A percentile compares a stretch with the other conserved stretches of the same genome.
phyloP scores from a whole-genome alignment of 2,329 filamentous ascomycete genomes.

The Cladobotryum mycophilum region DNA sequence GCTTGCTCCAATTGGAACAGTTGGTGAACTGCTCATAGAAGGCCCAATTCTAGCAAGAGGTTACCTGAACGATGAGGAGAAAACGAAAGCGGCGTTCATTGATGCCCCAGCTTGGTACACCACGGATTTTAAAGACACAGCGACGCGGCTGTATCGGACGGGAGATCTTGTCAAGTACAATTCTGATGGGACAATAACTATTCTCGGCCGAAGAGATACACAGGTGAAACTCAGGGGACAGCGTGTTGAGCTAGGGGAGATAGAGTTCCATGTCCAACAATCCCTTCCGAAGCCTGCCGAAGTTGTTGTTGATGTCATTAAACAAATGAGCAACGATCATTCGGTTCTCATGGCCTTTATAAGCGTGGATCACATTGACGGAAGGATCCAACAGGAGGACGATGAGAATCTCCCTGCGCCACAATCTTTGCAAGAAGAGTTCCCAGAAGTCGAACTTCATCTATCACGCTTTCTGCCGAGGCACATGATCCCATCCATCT shows the following conservation, averaged over 20 bases:
- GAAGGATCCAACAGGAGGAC: no score
- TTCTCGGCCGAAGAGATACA: constrained; percentile 45
- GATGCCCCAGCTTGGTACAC: no score
- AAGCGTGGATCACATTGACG: no score
- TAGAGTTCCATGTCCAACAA: constrained; percentile 8
- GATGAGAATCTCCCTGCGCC: no score
- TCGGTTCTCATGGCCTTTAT: no score
- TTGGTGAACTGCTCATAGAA: no score
- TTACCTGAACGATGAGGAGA: not conserved
- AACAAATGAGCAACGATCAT: no score
- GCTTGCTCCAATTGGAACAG: no score
- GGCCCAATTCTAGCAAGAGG: not conserved
- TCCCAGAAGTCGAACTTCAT: not conserved
- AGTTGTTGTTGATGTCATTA: no score
- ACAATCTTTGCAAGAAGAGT: no score
- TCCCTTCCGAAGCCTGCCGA: no score
- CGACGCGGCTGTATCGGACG: constrained; percentile 8
- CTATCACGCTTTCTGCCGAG: constrained; percentile 2
- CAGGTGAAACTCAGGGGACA: constrained; percentile 53
- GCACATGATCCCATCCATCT: constrained; percentile 16
- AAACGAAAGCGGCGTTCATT: not conserved
- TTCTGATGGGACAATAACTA: constrained; percentile 32
- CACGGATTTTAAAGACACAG: no score
- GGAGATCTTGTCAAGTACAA: constrained; percentile 10
- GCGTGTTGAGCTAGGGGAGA: constrained; percentile 37